Conservation (phyloP, 2,329 filamentous ascomycete genomes). For the Colletotrichum camelliae region DNA sequence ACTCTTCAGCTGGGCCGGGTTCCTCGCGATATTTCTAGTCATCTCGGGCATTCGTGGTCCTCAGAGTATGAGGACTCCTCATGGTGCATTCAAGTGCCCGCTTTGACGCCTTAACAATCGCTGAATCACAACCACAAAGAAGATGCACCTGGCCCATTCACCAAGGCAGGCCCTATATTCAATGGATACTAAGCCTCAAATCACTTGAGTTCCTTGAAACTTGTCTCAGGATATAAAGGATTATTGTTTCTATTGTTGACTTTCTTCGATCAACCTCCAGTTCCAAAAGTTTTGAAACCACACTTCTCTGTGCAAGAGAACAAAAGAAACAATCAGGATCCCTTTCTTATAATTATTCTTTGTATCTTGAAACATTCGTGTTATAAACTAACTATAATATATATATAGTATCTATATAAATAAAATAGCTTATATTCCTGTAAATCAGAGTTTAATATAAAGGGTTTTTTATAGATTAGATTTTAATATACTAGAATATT, state of each 20-base stretch:
- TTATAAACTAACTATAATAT: too few relatives aligned
- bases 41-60: background rate
- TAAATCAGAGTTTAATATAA: too few relatives aligned
- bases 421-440: too few relatives aligned
- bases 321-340: background rate
- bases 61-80: background rate
- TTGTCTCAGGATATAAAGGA: background rate
- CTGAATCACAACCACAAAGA: background rate
- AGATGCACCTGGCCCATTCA: background rate
- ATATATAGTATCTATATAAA: too few relatives aligned
- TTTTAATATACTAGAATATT: too few relatives aligned
- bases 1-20: accelerated
- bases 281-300: background rate
- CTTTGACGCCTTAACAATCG: background rate
- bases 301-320: background rate
- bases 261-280: background rate
- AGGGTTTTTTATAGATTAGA: too few relatives aligned
- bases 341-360: background rate
- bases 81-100: background rate
- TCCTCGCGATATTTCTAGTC: background rate
- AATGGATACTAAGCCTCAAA: background rate
- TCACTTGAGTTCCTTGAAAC: background rate
- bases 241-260: background rate
- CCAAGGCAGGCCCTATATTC: background rate
- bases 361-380: background rate